Evolutionary conservation across 164 flowering plant genomes (phyloP).

Genomic region (Vitis labrusca): DNA sequence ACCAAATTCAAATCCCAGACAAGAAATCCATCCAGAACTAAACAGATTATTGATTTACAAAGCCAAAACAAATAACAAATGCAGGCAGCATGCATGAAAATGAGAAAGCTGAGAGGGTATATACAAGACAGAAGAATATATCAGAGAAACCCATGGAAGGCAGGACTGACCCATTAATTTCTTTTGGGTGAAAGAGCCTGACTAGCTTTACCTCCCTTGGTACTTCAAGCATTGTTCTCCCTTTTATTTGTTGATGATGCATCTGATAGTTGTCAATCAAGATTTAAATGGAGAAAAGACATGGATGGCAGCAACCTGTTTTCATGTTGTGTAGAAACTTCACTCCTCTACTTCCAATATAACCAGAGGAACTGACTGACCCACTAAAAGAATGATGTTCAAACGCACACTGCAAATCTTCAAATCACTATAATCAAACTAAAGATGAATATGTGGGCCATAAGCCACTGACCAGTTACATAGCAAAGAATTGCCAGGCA

Average conservation of each 20-base stretch:
- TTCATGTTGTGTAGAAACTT: neutral
- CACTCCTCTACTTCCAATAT: slow-evolving; percentile 1
- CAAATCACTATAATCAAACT: neutral
- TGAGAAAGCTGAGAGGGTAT: neutral
- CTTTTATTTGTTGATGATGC: slow-evolving; percentile 1
- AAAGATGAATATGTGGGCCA: slow-evolving; percentile 10
- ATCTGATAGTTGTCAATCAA: slow-evolving; percentile 9
- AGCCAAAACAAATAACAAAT: slow-evolving; percentile 2
- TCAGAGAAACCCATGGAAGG: slow-evolving; percentile 7
- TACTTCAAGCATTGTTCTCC: slow-evolving; percentile 4
- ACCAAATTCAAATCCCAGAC: neutral
- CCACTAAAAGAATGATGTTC: slow-evolving; percentile 4
- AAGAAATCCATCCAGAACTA: neutral
- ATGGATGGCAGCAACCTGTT: neutral
- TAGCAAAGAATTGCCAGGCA: slow-evolving; percentile 5
- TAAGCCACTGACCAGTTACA: slow-evolving; percentile 1
- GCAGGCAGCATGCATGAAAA: slow-evolving; percentile 6
- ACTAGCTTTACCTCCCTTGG: slow-evolving; percentile 4
- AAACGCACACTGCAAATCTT: neutral
- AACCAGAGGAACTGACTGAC: neutral
- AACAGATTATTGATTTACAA: slow-evolving; percentile 1
- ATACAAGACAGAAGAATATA: slow-evolving; percentile 6
- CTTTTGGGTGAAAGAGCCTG: neutral
- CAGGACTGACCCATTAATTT: slow-evolving; percentile 11
- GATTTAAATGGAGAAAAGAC: slow-evolving; percentile 1